These are phyloP conservation scores for Fraxinus sp. DNA, from an alignment of 305 asterid genomes.

Conservation along the genomic window DNA sequence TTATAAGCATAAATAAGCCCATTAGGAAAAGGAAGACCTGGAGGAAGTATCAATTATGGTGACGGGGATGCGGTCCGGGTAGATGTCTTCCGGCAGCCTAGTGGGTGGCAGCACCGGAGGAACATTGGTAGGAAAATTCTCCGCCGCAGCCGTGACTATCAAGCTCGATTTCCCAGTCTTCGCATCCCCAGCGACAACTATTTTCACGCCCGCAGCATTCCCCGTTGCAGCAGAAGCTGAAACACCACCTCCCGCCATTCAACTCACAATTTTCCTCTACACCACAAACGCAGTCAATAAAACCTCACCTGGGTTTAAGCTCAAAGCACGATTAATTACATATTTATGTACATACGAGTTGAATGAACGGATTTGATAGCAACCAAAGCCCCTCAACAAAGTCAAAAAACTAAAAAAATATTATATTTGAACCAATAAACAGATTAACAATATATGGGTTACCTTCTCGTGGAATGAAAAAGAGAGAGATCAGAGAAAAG, in stretches of 20 bases:
- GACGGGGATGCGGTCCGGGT: conserved; percentile 87
- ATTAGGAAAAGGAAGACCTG: conserved; percentile 43
- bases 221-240: conserved; percentile 48
- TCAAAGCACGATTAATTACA: background rate
- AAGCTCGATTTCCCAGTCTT: conserved; percentile 94
- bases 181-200: conserved; percentile 90
- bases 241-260: conserved; percentile 82
- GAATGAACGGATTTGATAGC: conserved; percentile 17
- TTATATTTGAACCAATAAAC: background rate
- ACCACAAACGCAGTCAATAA: conserved; percentile 29
- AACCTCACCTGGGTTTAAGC: background rate
- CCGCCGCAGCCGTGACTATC: conserved; percentile 80
- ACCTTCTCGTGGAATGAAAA: background rate
- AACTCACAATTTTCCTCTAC: conserved; percentile 12
- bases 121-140: conserved; percentile 57
- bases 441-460: background rate
- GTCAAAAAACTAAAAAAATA: background rate
- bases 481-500: background rate
- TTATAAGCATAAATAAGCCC: background rate
- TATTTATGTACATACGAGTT: conserved; percentile 2
- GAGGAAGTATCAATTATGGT: conserved; percentile 90
- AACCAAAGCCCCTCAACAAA: conserved; percentile 22
- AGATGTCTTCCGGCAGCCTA: conserved; percentile 82
- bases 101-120: conserved; percentile 92
- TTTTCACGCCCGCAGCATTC: conserved; percentile 48